Conservation (phyloP, 495 filamentous ascomycete genomes). For the Penicillium roqueforti region DNA sequence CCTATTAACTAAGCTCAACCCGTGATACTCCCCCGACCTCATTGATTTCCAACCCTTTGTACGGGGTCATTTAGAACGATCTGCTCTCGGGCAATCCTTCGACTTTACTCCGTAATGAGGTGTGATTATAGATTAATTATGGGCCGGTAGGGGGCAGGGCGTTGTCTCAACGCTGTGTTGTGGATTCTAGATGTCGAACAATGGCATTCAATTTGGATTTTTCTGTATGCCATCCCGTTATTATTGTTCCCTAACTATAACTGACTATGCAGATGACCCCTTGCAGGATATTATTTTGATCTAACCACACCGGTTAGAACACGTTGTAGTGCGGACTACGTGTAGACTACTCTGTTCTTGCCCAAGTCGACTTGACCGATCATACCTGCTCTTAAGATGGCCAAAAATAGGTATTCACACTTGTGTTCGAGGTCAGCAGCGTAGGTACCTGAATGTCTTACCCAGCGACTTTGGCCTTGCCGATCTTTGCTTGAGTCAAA, state of each 20-base stretch:
- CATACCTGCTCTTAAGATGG: not conserved
- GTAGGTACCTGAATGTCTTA: not conserved
- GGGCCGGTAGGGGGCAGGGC: not conserved
- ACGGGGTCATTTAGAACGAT: too few relatives aligned
- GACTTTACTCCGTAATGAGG: too few relatives aligned
- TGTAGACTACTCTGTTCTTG: not conserved
- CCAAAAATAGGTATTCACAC: not conserved
- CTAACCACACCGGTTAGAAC: not conserved
- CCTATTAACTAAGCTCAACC: not conserved
- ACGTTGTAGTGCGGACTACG: not conserved
- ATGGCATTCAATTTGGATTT: not conserved
- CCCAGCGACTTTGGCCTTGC: not conserved
- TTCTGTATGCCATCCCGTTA: not conserved
- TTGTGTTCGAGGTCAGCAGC: not conserved
- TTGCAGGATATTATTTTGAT: not conserved
- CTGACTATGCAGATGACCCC: not conserved
- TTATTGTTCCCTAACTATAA: too few relatives aligned
- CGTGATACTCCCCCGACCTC: too few relatives aligned
- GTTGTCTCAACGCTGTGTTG: too few relatives aligned
- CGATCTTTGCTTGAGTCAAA: not conserved
- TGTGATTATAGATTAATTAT: not conserved
- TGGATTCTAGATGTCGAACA: not conserved
- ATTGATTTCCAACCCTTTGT: too few relatives aligned
- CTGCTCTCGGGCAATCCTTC: too few relatives aligned
- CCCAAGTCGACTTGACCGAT: not conserved